Evolutionary conservation across 768 basidiomycete species (phyloP).

Genomic region (Tylopilus sp.): DNA sequence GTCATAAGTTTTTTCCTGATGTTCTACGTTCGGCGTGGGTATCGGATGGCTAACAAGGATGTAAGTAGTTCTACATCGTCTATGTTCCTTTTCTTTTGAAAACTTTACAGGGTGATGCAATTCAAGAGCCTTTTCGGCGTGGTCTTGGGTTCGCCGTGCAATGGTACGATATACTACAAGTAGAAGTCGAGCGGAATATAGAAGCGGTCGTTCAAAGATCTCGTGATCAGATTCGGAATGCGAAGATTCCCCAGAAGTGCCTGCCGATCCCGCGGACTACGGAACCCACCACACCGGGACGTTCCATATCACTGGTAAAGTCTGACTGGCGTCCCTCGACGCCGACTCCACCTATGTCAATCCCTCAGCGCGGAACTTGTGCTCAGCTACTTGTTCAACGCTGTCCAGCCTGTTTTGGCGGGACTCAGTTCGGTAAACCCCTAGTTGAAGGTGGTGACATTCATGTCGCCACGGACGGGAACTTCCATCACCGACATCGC

Average conservation of each 20-base stretch:
- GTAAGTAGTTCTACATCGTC: neutral
- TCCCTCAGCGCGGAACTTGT: too few relatives aligned
- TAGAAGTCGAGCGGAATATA: slow-evolving; percentile 7
- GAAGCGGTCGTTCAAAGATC: too few relatives aligned
- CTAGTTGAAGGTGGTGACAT: neutral
- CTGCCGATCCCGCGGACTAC: too few relatives aligned
- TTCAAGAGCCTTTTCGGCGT: slow-evolving; percentile 26
- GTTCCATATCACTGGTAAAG: too few relatives aligned
- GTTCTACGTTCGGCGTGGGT: neutral
- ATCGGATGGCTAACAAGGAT: neutral
- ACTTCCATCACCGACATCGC: neutral
- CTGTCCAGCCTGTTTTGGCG: neutral
- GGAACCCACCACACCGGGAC: too few relatives aligned
- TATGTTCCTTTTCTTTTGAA: neutral
- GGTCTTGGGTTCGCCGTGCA: slow-evolving; percentile 24
- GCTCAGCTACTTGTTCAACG: neutral
- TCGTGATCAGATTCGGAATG: too few relatives aligned
- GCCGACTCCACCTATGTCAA: too few relatives aligned
- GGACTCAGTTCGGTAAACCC: neutral
- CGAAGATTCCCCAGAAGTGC: too few relatives aligned
- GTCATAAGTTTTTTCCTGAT: too few relatives aligned
- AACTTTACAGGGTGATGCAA: neutral
- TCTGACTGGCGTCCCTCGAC: too few relatives aligned
- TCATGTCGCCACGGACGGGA: neutral
- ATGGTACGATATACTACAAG: slow-evolving; percentile 28